Base-by-base conservation (phyloP, 192 early-diverging fungal species). In the Backusella liffmaniae region DNA sequence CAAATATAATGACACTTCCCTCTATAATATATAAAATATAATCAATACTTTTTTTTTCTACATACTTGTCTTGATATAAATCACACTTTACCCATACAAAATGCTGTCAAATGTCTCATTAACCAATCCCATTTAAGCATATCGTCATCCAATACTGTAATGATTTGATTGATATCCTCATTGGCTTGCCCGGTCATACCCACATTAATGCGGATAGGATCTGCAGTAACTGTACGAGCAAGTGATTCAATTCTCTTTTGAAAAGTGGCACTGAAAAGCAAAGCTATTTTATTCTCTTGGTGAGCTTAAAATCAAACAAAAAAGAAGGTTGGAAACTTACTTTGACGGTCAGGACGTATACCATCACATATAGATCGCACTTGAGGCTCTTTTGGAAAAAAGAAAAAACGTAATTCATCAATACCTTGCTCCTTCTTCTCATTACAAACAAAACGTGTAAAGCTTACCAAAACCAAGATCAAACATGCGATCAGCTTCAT, bases 401-500 rank as follows among this genome's bases (percentile, higher is more conserved):
- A 32, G 18, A 3, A 32, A 32, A 32, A 2, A 32, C 3, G 3
- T 2, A 32, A 32, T 36, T 30, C 4, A 67, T 6, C 15, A 7
- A 67, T 36, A 0, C 29, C 32, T 66, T 13, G 9, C 34, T 18
- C 18, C 7, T 69, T n/a, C 6, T 35, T 67, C 8, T 53, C 30
- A 30, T 34, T 18, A 73, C 15, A 59, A 23, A 41, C 15, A 35
- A 51, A 0, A 76, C 88, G 30, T 36, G 35, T 1, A 37, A 37
- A 37, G 10, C 88, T 85, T 73, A 94, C 94, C 95, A 83, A 98
- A 98, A 23, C 95, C 96, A 69, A 94, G 88, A 77, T 99, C 97
- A 80, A 99, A 90, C 91, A 97, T 97, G 34, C 98, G 91, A 81
- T 99, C 98, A 12, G 96, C 97, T 84, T 98, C 97, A 78, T 99